phyloP scores from a whole-genome alignment of 306 rosid genomes.

The Canavalia ensiformis region DNA sequence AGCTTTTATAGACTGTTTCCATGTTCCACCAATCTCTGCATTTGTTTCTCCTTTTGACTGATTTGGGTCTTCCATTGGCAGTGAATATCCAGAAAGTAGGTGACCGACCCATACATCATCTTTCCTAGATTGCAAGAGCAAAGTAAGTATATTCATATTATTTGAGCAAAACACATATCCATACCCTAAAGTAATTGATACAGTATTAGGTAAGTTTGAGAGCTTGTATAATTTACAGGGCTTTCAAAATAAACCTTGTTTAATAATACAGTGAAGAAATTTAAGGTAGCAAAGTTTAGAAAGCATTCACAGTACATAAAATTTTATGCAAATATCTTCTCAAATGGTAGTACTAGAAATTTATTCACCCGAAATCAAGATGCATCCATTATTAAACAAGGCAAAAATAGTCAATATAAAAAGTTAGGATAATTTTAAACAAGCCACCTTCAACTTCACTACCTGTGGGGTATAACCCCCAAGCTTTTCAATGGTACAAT shows the following conservation, averaged over 20 bases:
- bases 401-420: not conserved
- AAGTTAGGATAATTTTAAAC: not conserved
- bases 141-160: constrained; percentile 24
- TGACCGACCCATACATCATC: constrained; percentile 98
- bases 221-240: not conserved
- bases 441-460: not conserved
- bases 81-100: constrained; percentile 90
- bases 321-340: not conserved
- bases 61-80: constrained; percentile 96
- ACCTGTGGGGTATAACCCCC: not conserved
- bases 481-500: not conserved
- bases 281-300: not conserved
- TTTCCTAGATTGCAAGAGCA: constrained; percentile 66
- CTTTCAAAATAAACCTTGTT: constrained; percentile 1
- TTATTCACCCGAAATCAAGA: not conserved
- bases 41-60: constrained; percentile 65
- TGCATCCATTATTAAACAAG: constrained; percentile 15
- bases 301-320: not conserved
- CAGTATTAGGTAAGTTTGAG: not conserved
- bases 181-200: too few relatives aligned
- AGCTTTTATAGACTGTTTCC: constrained; percentile 83
- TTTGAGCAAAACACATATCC: constrained; percentile 17
- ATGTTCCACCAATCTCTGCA: constrained; percentile 79
- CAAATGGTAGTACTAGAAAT: constrained; percentile 14
- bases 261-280: constrained; percentile 7